Base-by-base conservation (phyloP, 2,329 filamentous ascomycete species). In the Triangularia verruculosa region DNA sequence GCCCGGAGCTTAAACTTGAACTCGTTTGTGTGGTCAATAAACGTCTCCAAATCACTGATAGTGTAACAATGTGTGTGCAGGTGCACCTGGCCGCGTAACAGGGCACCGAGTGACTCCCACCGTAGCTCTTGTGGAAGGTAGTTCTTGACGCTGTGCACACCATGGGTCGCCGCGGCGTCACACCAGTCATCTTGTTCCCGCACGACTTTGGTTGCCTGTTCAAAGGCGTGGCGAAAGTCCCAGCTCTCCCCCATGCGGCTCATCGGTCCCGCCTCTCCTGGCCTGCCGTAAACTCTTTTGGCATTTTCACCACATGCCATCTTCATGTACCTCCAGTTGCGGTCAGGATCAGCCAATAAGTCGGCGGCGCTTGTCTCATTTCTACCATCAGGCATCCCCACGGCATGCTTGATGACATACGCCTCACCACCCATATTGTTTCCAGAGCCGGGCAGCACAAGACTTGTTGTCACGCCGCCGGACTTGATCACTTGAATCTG, bases 251-350 rank as follows among this genome's bases (percentile, higher is more conserved):
- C 89, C 70, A 91, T 77, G 1, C 89, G 79, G 65, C 84, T 89
- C 61, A 80, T 80, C 0, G 86, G 86, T 0, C 84, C 83, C 54
- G 78, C 77, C 59, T 81, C 78, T 24, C 85, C 85, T 4, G 76
- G 70, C 54, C 78, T 78, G 9, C 86, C 86, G 64, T 89, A 88
- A 0, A 86, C 77, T 0, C 80, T 76, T 76, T 89, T 89, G 1
- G 88, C 78, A 69, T 91, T 91, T 75, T 91, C 88, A 34, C 88
- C 88, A 67, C 88, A 91, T 0, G 89, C 89, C 88, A 91, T 91
- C 77, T 91, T 91, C 81, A 91, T 89, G 73, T 89, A 91, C 20
- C 89, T 81, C 84, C 87, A 89, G 64, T 78, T 84, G 22, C 80
- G 79, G 51, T 88, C 86, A 0, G 87, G 87, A 59, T 89, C 86